A percentile compares a stretch with the other conserved stretches of the same genome.
Evolutionary conservation across 2,329 filamentous ascomycete genomes (phyloP).

Genomic region (Sporothrix curviconia): DNA sequence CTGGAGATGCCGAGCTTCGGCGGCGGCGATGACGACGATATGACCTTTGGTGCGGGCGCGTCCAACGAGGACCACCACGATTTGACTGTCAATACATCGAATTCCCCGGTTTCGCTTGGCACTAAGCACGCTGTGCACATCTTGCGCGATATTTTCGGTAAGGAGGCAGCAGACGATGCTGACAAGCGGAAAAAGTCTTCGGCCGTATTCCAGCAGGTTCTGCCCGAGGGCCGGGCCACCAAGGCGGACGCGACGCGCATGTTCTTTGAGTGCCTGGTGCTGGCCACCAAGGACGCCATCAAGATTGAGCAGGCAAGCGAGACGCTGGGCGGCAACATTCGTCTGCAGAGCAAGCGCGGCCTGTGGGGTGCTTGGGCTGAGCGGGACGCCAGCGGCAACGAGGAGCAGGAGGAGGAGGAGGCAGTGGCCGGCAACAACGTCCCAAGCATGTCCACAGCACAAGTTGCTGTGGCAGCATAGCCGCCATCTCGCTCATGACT

Average conservation of each 20-base stretch:
- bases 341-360: constrained; percentile 84
- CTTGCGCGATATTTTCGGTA: constrained; percentile 78
- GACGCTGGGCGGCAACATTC: constrained; percentile 68
- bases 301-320: constrained; percentile 82
- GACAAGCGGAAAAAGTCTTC: constrained; percentile 67
- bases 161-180: constrained; percentile 60
- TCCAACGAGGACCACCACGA: constrained; percentile 53
- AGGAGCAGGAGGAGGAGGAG: not conserved
- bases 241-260: constrained; percentile 95
- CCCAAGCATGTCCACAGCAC: not conserved
- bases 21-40: constrained; percentile 40
- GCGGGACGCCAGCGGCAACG: constrained; percentile 56
- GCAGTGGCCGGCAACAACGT: not conserved
- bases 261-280: constrained; percentile 95
- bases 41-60: constrained; percentile 25
- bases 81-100: constrained; percentile 70
- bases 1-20: constrained; percentile 51
- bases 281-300: constrained; percentile 96
- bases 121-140: constrained; percentile 96
- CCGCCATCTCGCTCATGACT: no score
- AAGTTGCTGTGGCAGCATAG: not conserved
- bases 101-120: constrained; percentile 78
- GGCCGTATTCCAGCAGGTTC: constrained; percentile 84
- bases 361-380: constrained; percentile 97
- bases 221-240: constrained; percentile 73